Percentiles rank a stretch among this genome's conserved stretches.
These are phyloP conservation scores for Flagelloscypha sp. DNA, from an alignment of 768 basidiomycete species.

Conservation along the genomic window DNA sequence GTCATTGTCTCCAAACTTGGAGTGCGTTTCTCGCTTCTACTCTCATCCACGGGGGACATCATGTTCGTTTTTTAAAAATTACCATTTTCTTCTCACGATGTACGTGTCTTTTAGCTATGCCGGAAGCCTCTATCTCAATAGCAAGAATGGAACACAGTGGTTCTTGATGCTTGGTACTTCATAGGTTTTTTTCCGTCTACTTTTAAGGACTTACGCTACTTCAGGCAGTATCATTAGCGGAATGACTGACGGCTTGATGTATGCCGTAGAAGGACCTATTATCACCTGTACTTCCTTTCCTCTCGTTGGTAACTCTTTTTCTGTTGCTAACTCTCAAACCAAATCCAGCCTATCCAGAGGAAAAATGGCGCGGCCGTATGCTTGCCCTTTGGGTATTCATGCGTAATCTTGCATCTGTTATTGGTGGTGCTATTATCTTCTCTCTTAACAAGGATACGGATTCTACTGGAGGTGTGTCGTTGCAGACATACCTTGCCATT, in stretches of 20 bases:
- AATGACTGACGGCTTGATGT: constrained; percentile 21
- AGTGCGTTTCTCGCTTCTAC: constrained; percentile 19
- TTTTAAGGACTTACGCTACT: not conserved
- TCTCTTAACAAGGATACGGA: constrained; percentile 20
- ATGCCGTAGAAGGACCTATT: constrained; percentile 24
- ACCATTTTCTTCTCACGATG: not conserved
- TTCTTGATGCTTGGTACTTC: constrained; percentile 23
- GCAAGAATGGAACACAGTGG: constrained; percentile 26
- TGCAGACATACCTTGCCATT: constrained; percentile 25
- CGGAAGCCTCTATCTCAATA: constrained; percentile 25
- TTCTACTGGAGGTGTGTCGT: constrained; percentile 22
- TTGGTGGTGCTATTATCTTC: constrained; percentile 27
- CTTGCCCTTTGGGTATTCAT: constrained; percentile 26
- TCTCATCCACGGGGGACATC: constrained; percentile 24
- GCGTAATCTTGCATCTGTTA: constrained; percentile 24
- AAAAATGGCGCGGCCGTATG: constrained; percentile 25
- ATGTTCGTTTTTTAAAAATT: constrained; percentile 12
- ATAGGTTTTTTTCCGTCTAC: not conserved
- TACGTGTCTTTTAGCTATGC: constrained; percentile 16
- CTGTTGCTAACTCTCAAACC: not conserved
- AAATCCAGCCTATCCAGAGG: constrained; percentile 22
- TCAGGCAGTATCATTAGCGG: constrained; percentile 23
- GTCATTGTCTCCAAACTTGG: constrained; percentile 27
- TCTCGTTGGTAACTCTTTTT: not conserved
- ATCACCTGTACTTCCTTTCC: constrained; percentile 23